These are phyloP conservation scores for Monosporozyma aquatica DNA, from an alignment of 805 yeast genomes.

Conservation along the genomic window DNA sequence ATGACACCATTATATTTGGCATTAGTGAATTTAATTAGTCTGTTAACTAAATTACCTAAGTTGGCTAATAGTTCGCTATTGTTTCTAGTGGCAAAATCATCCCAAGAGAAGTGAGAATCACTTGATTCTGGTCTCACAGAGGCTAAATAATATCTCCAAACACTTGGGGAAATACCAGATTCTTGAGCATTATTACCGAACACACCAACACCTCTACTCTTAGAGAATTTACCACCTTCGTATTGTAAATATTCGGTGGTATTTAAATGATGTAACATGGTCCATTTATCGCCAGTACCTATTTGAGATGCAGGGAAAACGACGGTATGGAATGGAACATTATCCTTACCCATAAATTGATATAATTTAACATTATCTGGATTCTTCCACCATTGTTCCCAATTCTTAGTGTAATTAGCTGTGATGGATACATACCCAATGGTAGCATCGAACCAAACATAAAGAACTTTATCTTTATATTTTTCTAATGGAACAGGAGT, in stretches of 20 bases:
- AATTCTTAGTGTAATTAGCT: slow-evolving; percentile 71
- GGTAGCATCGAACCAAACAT: slow-evolving; percentile 98
- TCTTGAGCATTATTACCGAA: slow-evolving; percentile 96
- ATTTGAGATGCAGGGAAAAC: slow-evolving; percentile 90
- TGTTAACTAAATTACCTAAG: slow-evolving; percentile 92
- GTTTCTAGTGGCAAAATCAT: slow-evolving; percentile 86
- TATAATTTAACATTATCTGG: slow-evolving; percentile 83
- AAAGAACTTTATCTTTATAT: slow-evolving; percentile 80
- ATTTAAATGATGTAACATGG: slow-evolving; percentile 78
- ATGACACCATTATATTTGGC: slow-evolving; percentile 90
- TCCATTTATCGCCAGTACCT: slow-evolving; percentile 87
- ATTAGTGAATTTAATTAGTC: slow-evolving; percentile 79
- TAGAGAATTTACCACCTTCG: slow-evolving; percentile 96
- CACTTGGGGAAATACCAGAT: slow-evolving; percentile 82
- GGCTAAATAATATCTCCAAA: slow-evolving; percentile 95
- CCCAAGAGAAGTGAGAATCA: slow-evolving; percentile 97
- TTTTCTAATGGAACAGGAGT: slow-evolving; percentile 91
- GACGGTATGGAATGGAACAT: slow-evolving; percentile 97
- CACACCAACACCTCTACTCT: slow-evolving; percentile 96
- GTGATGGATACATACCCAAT: slow-evolving; percentile 96
- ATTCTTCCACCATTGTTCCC: slow-evolving; percentile 92
- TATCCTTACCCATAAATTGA: slow-evolving; percentile 99
- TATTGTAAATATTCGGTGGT: slow-evolving; percentile 96
- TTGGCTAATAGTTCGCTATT: slow-evolving; percentile 91
- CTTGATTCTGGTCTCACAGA: slow-evolving; percentile 90